Evolutionary conservation across 2,329 filamentous ascomycete genomes (phyloP).

Genomic region (Cladophialophora psammophila): DNA sequence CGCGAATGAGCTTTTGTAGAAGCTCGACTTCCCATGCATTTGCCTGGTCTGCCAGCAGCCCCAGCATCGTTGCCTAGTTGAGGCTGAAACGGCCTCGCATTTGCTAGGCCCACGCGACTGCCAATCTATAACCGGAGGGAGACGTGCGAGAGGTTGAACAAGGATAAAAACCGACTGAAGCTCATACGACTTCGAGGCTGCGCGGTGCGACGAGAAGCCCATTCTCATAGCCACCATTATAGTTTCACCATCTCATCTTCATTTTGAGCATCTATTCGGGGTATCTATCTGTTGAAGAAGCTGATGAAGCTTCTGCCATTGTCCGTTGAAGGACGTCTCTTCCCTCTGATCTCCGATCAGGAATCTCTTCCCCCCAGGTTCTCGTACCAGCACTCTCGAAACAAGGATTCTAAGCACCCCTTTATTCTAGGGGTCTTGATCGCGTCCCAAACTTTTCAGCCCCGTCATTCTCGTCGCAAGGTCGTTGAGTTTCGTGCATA

Average conservation of each 20-base stretch:
- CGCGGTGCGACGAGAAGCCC: no score
- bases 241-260: constrained; percentile 6
- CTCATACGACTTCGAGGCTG: no score
- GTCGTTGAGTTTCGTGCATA: constrained; percentile 26
- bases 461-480: constrained; percentile 26
- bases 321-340: constrained; percentile 39
- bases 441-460: constrained; percentile 18
- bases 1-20: neutral
- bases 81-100: neutral
- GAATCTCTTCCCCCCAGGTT: neutral
- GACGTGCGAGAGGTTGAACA: no score
- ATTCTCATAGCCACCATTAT: neutral
- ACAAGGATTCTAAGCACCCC: neutral
- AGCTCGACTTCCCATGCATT: neutral
- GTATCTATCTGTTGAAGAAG: constrained; percentile 33
- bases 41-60: neutral
- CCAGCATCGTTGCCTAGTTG: neutral
- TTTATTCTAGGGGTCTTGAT: constrained; percentile 1
- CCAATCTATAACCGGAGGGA: no score
- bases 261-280: constrained; percentile 22
- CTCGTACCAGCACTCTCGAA: constrained; percentile 5
- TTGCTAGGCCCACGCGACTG: neutral
- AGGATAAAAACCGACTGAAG: no score
- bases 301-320: constrained; percentile 39
- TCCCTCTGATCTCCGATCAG: constrained; percentile 11